Evolutionary conservation across 345 rosid species (phyloP).

Genomic region (Syzygium jambos): DNA sequence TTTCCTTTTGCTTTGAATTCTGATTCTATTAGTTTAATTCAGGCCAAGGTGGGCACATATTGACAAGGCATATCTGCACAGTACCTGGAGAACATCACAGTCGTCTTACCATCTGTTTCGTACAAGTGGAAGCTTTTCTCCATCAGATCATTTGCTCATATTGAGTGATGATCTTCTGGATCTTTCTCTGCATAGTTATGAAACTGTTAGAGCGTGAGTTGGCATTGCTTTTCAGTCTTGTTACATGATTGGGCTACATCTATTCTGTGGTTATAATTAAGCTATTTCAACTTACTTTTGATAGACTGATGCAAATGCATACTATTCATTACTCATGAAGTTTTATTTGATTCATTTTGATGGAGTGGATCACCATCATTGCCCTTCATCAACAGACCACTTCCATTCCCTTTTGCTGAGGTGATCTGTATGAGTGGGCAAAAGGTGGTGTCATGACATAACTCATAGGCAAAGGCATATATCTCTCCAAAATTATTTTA

Average conservation of each 20-base stretch:
- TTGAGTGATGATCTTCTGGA: slow-evolving; percentile 81
- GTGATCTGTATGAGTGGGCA: background rate
- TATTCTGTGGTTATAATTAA: background rate
- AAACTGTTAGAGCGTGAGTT: slow-evolving; percentile 92
- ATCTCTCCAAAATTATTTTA: background rate
- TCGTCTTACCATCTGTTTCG: slow-evolving; percentile 88
- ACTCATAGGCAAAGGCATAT: background rate
- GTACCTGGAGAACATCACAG: slow-evolving; percentile 94
- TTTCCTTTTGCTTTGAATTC: background rate
- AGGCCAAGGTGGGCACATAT: slow-evolving; percentile 99
- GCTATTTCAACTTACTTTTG: background rate
- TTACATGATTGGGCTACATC: background rate
- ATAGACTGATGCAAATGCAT: background rate
- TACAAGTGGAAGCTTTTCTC: slow-evolving; percentile 60
- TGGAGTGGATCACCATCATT: background rate
- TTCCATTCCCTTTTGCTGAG: background rate
- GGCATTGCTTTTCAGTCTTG: slow-evolving; percentile 2
- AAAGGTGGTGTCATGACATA: background rate
- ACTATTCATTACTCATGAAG: background rate
- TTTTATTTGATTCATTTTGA: background rate
- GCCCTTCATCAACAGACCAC: background rate
- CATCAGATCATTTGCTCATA: slow-evolving; percentile 57
- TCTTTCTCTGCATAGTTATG: slow-evolving; percentile 87
- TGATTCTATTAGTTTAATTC: slow-evolving; percentile 17
- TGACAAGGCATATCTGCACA: slow-evolving; percentile 95